Evolutionary conservation across 768 basidiomycete genomes (phyloP).

Genomic region (Kwoniella shandongensis): DNA sequence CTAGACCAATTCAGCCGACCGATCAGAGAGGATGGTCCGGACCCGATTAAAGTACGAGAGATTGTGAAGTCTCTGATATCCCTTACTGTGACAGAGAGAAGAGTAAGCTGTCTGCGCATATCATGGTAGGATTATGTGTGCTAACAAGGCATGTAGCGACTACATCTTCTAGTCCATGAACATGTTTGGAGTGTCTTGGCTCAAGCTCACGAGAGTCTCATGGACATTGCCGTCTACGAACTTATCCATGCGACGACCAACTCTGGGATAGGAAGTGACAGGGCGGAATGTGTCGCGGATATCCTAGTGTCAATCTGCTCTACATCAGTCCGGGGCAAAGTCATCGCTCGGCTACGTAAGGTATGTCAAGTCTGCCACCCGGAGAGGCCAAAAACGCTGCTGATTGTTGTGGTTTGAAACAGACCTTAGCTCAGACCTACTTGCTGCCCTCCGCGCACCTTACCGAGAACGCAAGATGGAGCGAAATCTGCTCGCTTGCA

Average conservation of each 20-base stretch:
- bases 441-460: slow-evolving; percentile 65
- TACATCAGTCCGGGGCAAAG: slow-evolving; percentile 72
- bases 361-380: no score
- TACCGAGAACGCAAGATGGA: slow-evolving; percentile 56
- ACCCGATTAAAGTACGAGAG: slow-evolving; percentile 73
- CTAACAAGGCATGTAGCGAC: slow-evolving; percentile 54
- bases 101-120: slow-evolving; percentile 57
- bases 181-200: slow-evolving; percentile 76
- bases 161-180: slow-evolving; percentile 67
- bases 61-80: slow-evolving; percentile 77
- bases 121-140: not conserved
- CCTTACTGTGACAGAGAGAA: slow-evolving; percentile 68
- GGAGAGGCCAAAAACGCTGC: no score
- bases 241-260: slow-evolving; percentile 78
- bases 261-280: slow-evolving; percentile 70
- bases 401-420: no score
- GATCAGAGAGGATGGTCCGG: slow-evolving; percentile 66
- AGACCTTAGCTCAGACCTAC: slow-evolving; percentile 75
- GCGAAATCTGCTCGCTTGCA: slow-evolving; percentile 66
- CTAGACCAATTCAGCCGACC: slow-evolving; percentile 70
- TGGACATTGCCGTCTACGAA: slow-evolving; percentile 76
- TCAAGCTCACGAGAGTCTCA: slow-evolving; percentile 65
- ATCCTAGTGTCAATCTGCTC: slow-evolving; percentile 73
- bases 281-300: slow-evolving; percentile 73
- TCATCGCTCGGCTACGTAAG: slow-evolving; percentile 77